phyloP scores from a whole-genome alignment of 257 asterid species.

The Agastache rugosa region DNA sequence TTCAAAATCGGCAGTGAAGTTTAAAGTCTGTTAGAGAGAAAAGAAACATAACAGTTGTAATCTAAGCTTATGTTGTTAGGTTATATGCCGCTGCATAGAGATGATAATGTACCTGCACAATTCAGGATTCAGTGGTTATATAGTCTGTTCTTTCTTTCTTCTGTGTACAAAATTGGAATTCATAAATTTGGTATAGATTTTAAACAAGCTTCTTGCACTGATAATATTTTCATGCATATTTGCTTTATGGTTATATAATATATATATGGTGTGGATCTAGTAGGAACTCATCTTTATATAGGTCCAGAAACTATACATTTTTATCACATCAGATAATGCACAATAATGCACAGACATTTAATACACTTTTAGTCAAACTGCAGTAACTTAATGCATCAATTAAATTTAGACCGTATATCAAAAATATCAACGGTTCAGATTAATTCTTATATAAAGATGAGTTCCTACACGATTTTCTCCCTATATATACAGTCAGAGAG shows the following conservation, averaged over 20 bases:
- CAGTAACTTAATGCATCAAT: too few species aligned
- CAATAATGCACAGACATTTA: too few species aligned
- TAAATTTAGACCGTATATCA: too few species aligned
- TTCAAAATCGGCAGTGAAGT: slow-evolving; percentile 61
- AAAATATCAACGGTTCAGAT: too few species aligned
- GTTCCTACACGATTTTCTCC: too few species aligned
- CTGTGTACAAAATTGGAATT: slow-evolving; percentile 38
- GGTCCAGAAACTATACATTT: too few species aligned
- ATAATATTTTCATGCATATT: slow-evolving; percentile 33
- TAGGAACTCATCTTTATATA: too few species aligned
- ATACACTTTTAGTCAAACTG: too few species aligned
- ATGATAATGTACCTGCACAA: slow-evolving; percentile 18
- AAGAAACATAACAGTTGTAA: slow-evolving; percentile 29
- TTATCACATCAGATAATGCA: too few species aligned
- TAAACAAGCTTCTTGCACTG: slow-evolving; percentile 18
- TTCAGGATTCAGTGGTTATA: slow-evolving; percentile 27
- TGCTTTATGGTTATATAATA: background rate
- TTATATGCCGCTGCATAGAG: slow-evolving; percentile 24
- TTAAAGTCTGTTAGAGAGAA: slow-evolving; percentile 32
- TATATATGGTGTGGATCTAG: too few species aligned
- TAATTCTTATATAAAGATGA: too few species aligned
- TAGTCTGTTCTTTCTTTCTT: slow-evolving; percentile 30
- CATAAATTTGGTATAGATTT: slow-evolving; percentile 36
- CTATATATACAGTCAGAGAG: too few species aligned
- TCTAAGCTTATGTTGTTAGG: slow-evolving; percentile 38